Evolutionary conservation across 306 rosid species (phyloP).

Genomic region (Urtica urens): DNA sequence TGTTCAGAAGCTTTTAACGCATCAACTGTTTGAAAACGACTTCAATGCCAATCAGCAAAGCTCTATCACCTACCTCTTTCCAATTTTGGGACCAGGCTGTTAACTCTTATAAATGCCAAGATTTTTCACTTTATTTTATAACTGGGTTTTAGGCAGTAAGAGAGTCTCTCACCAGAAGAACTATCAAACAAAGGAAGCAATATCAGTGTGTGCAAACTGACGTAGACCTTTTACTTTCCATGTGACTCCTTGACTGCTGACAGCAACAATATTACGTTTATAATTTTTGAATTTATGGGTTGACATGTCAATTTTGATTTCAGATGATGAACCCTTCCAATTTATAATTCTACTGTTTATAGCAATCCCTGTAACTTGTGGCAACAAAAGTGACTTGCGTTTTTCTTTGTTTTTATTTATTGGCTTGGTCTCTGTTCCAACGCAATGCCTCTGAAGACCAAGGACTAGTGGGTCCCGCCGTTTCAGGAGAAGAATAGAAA

Average conservation of each 20-base stretch:
- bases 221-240: conserved; percentile 2
- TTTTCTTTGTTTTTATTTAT: background rate
- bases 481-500: conserved; percentile 16
- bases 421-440: too few species aligned
- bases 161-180: background rate
- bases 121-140: conserved; percentile 7
- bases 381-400: background rate
- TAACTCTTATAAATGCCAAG: conserved; percentile 13
- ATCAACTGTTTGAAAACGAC: conserved; percentile 30
- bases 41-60: conserved; percentile 12
- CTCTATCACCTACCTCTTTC: conserved; percentile 13
- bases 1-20: conserved; percentile 1
- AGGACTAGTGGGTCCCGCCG: conserved; percentile 20
- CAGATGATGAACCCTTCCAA: too few species aligned
- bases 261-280: background rate
- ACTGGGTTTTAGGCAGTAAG: background rate
- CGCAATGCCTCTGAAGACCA: conserved; percentile 3
- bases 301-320: too few species aligned
- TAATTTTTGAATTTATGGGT: background rate
- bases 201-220: background rate
- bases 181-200: background rate
- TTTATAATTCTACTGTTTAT: too few species aligned
- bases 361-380: too few species aligned
- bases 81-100: conserved; percentile 20
- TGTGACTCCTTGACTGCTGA: background rate